Evolutionary conservation across 768 basidiomycete species (phyloP), one percentile per base, ranked within the genome.

Genomic region (Leucosporidium creatinivorum): DNA sequence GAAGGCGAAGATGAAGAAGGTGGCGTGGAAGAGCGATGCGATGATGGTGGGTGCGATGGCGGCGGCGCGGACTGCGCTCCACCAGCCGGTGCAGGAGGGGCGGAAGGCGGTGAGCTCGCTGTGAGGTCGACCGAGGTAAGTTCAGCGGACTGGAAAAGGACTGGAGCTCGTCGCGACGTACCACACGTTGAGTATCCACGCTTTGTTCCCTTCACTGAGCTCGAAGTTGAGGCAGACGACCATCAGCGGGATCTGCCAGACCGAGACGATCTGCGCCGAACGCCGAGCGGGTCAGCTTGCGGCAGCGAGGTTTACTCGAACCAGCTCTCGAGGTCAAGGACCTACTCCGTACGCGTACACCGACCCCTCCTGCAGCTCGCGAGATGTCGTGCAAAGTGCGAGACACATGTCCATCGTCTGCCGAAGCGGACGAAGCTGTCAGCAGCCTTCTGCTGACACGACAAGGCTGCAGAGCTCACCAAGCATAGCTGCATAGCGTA

Each of bases 341-440:
- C 64, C 25, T 21, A 67, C 60, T 1, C 47, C 66, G 26, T 58
- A 67, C 1, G 66, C 18, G 3, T 61, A 25, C 5, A 70, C 69
- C 3, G 62, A n/a, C 1, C 69, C 69, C 36, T 59, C 55, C n/a
- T 70, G 66, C 7, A 70, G 33, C 44, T 67, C 66, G 1, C 69
- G 47, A 1, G 59, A 63, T 3, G 69, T 47, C 1, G 61, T 50
- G n/a, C 67, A 52, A 23, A 67, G 50, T 0, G 59, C 54, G 26
- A 50, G 8, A 26, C 61, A 13, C 30, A 67, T 44, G 47, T 70
- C 69, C 39, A 58, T 2, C 39, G 39, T 44, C 39, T 44, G 33
- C 33, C n/a, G n/a, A n/a, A n/a, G n/a, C n/a, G n/a, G n/a, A n/a
- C n/a, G n/a, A n/a, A n/a, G n/a, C n/a, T n/a, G n/a, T n/a, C n/a